Evolutionary conservation across 306 rosid species (phyloP).

Genomic region (Citrullus amarus): DNA sequence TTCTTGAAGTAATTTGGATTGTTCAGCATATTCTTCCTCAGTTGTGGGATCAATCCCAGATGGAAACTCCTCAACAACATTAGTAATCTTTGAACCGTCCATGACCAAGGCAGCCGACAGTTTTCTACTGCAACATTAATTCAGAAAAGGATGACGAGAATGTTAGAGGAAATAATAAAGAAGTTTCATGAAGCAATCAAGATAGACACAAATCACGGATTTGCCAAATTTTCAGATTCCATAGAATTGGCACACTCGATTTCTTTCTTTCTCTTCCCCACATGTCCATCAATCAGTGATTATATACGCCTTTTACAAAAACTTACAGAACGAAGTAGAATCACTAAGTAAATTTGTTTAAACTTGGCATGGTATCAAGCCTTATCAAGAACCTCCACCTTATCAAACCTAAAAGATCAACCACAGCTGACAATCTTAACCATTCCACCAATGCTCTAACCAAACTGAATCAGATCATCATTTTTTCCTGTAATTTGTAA

Average conservation of each 20-base stretch:
- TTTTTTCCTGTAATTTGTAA: background rate
- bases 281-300: background rate
- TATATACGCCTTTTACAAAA: background rate
- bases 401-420: background rate
- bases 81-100: conserved; percentile 31
- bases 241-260: background rate
- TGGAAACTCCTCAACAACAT: conserved; percentile 27
- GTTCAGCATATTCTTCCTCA: conserved; percentile 54
- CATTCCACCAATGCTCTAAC: background rate
- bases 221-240: background rate
- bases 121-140: conserved; percentile 21
- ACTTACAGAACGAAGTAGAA: background rate
- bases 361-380: background rate
- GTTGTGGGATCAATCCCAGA: conserved; percentile 38
- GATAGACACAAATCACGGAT: background rate
- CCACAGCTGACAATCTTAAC: background rate
- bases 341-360: background rate
- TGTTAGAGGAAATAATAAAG: background rate
- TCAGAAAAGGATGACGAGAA: background rate
- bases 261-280: background rate
- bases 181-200: background rate
- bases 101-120: conserved; percentile 28
- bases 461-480: background rate
- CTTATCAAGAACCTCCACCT: background rate
- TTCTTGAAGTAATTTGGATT: conserved; percentile 56